Evolutionary conservation across 2,329 filamentous ascomycete species (phyloP), one percentile per base, ranked within the genome.

Genomic region (Alternaria panax): DNA sequence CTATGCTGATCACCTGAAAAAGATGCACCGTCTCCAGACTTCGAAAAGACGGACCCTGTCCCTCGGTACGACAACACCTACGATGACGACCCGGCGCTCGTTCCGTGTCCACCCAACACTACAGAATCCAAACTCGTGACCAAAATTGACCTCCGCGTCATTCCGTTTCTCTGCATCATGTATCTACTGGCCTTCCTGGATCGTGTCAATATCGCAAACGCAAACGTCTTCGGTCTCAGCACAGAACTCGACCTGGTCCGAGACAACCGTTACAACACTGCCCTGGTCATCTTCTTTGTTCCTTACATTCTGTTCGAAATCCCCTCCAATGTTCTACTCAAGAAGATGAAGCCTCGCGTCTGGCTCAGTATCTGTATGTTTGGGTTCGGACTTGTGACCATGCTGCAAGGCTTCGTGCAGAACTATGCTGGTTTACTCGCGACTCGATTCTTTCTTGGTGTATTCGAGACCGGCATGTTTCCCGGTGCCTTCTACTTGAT

Each of bases 331-430:
- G 73, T 85, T 18, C 63, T 85, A 2, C 74, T 85, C 47, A 85
- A 85, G 71, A 81, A 80, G 54, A 77, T 85, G 61, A 82, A 80
- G 64, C 84, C 84, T 0, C 80, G 83, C 61, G 67, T 85, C 24
- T 85, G 84, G 84, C 77, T 96, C 24, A 88, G 90, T 4, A 74
- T 87, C 52, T 96, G 93, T 80, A 96, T 96, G 90, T 90, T 94
- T 65, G 80, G 87, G 58, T 97, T 96, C 67, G 91, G 92, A 9
- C 80, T 96, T 22, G 68, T 71, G 48, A 63, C 57, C 18, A 82
- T 91, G 36, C 85, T 88, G 68, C 92, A 96, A 78, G 93, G 93
- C 1, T 79, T 96, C 7, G 90, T 93, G 3, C 81, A 87, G 60
- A 96, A 87, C 72, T 97, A 93, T 79, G 81, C 83, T 40, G 92